phyloP scores from a whole-genome alignment of 179 eudicot species.

The Silene noctiflora region DNA sequence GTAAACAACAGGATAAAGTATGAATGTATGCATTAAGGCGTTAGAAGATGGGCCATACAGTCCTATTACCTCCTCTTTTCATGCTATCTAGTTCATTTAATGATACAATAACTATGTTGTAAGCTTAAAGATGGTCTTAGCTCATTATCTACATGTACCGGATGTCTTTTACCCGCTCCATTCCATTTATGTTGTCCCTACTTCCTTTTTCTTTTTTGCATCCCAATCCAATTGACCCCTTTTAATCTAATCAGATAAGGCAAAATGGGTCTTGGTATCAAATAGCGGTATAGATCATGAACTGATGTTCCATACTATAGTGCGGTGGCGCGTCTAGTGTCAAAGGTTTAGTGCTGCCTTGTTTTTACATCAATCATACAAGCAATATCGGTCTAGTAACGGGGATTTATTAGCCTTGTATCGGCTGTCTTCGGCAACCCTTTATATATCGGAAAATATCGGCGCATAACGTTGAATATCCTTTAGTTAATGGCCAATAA shows the following conservation, averaged over 20 bases:
- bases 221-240: background rate
- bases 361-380: background rate
- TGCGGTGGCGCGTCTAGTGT: background rate
- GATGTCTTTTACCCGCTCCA: background rate
- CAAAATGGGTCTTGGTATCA: background rate
- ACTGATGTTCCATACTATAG: background rate
- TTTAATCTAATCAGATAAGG: background rate
- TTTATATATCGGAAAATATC: background rate
- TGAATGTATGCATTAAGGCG: background rate
- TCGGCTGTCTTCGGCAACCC: background rate
- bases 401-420: too few species aligned
- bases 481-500: background rate
- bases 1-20: constrained; percentile 6
- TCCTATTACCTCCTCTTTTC: background rate
- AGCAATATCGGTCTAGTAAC: background rate
- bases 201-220: background rate
- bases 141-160: background rate
- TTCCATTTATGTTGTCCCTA: background rate
- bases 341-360: background rate
- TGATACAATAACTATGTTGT: background rate
- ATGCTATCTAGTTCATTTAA: background rate
- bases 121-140: background rate
- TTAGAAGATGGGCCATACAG: background rate
- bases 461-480: background rate
- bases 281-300: background rate